A percentile compares a stretch with the other conserved stretches of the same genome.
Conservation (phyloP, 371 early-diverging fungal species). For the Mortierella sp. region DNA sequence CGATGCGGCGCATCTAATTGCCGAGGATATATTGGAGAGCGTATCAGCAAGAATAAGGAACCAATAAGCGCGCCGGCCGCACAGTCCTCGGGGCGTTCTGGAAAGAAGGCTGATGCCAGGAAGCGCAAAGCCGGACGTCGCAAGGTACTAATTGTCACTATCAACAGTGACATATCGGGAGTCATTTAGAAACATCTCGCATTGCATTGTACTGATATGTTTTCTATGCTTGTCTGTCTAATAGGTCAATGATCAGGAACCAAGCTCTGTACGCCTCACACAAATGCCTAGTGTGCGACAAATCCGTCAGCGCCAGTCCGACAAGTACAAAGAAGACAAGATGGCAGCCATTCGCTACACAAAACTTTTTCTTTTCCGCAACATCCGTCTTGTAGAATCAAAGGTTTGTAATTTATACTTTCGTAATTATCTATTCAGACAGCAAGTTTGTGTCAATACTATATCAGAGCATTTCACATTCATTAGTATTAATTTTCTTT, state of each 20-base stretch:
- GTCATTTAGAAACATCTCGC: too few relatives aligned
- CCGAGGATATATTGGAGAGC: slow-evolving; percentile 74
- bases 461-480: too few relatives aligned
- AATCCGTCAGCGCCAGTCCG: slow-evolving; percentile 49
- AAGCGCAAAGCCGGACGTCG: slow-evolving; percentile 48
- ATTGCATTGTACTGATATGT: background rate
- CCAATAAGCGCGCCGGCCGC: background rate
- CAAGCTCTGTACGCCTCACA: slow-evolving; percentile 23
- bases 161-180: background rate
- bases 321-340: slow-evolving; percentile 49
- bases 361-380: slow-evolving; percentile 52
- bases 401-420: slow-evolving; percentile 18
- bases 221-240: background rate
- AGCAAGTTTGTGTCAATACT: background rate
- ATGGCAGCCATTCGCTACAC: slow-evolving; percentile 50
- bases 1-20: slow-evolving; percentile 80
- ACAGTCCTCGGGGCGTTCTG: slow-evolving; percentile 14
- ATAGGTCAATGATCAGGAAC: slow-evolving; percentile 29
- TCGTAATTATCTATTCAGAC: background rate
- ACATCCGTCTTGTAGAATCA: slow-evolving; percentile 48
- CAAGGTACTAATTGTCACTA: slow-evolving; percentile 11
- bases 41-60: slow-evolving; percentile 41
- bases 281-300: slow-evolving; percentile 44
- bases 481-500: too few relatives aligned
- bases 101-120: slow-evolving; percentile 25